These are phyloP conservation scores for Parafenestella ontariensis DNA, from an alignment of 2,329 filamentous ascomycete species.

Conservation along the genomic window DNA sequence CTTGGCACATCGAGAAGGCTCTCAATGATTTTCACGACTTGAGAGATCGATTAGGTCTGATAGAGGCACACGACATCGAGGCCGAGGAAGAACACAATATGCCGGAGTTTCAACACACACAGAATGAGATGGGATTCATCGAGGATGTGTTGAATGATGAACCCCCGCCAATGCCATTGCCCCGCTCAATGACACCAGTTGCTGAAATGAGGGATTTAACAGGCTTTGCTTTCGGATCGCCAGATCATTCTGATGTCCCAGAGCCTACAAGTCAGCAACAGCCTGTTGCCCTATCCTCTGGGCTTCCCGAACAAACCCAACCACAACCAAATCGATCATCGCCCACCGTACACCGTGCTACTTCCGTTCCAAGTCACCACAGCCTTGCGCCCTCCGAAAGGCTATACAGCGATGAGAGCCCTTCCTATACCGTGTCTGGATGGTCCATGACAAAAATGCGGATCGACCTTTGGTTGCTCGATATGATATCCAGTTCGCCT, in stretches of 20 bases:
- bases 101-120: slow-evolving; percentile 12
- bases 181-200: too few relatives aligned
- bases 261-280: not conserved
- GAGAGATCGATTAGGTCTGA: slow-evolving; percentile 3
- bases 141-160: not conserved
- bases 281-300: not conserved
- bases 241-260: not conserved
- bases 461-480: slow-evolving; percentile 1
- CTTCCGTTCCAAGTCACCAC: not conserved
- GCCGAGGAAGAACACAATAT: slow-evolving; percentile 8
- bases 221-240: not conserved
- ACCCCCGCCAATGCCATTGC: not conserved
- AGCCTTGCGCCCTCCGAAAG: not conserved
- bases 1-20: not conserved
- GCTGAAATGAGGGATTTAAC: too few relatives aligned
- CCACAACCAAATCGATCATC: not conserved
- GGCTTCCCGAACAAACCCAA: not conserved
- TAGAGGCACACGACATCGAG: slow-evolving; percentile 9
- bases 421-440: not conserved
- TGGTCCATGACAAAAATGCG: not conserved
- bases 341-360: not conserved
- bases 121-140: slow-evolving; percentile 7
- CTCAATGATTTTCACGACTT: not conserved
- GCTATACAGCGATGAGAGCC: not conserved
- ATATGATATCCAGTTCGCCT: not conserved